A percentile compares a stretch with the other conserved stretches of the same genome.
These are phyloP conservation scores for Torulaspora quercuum DNA, from an alignment of 805 yeast species.

Conservation along the genomic window DNA sequence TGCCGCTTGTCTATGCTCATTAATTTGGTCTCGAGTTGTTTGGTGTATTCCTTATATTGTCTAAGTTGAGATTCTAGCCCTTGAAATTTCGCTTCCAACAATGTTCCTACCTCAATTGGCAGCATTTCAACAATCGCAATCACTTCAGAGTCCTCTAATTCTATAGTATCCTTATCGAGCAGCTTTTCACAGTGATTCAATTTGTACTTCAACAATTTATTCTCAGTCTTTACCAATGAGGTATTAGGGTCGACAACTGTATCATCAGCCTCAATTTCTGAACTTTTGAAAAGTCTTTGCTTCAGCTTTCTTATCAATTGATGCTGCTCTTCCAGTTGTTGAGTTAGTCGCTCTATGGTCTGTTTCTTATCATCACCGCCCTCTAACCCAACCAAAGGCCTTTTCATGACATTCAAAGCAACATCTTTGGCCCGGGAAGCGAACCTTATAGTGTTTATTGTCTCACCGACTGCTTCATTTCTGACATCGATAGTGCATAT, in stretches of 20 bases:
- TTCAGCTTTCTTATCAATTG: slow-evolving; percentile 28
- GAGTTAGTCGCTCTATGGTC: slow-evolving; percentile 52
- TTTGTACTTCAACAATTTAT: slow-evolving; percentile 58
- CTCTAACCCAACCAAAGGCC: slow-evolving; percentile 34
- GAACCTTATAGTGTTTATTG: slow-evolving; percentile 81
- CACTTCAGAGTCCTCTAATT: slow-evolving; percentile 47
- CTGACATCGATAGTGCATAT: slow-evolving; percentile 82
- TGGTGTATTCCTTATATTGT: slow-evolving; percentile 29
- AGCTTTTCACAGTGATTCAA: slow-evolving; percentile 66
- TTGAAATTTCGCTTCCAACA: slow-evolving; percentile 30
- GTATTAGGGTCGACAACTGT: slow-evolving; percentile 33
- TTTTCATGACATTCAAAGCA: slow-evolving; percentile 58
- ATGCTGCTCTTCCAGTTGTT: slow-evolving; percentile 60
- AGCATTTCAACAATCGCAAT: slow-evolving; percentile 59
- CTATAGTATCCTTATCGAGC: slow-evolving; percentile 56
- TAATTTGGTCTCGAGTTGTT: slow-evolving; percentile 20
- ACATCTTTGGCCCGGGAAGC: slow-evolving; percentile 93
- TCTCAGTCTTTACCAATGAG: slow-evolving; percentile 56
- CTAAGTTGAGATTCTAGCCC: slow-evolving; percentile 32
- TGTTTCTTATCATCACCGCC: slow-evolving; percentile 42
- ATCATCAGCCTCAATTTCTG: slow-evolving; percentile 1
- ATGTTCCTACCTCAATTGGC: slow-evolving; percentile 43
- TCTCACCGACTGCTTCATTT: slow-evolving; percentile 61
- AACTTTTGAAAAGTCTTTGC: not conserved
- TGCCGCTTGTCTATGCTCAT: not conserved